These are phyloP conservation scores for Aspergillus vadensis DNA, from an alignment of 2,329 filamentous ascomycete genomes.

Conservation along the genomic window DNA sequence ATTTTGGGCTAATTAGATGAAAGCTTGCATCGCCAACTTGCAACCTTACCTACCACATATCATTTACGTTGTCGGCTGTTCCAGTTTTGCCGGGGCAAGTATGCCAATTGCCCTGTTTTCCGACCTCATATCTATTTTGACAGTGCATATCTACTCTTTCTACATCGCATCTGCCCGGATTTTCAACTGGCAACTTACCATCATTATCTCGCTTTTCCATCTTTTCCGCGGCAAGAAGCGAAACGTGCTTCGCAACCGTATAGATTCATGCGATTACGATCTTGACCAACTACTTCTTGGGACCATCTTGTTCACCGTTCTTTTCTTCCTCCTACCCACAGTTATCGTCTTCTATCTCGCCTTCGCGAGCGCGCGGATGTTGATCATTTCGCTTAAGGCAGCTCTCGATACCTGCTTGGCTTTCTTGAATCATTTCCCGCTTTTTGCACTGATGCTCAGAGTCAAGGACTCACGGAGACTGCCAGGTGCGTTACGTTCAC, in stretches of 20 bases:
- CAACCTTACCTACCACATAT: constrained; percentile 80
- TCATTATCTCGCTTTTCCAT: constrained; percentile 96
- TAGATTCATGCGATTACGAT: constrained; percentile 98
- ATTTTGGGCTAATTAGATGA: constrained; percentile 17
- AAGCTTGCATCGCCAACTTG: constrained; percentile 74
- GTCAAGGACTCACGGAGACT: constrained; percentile 89
- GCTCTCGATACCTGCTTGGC: constrained; percentile 87
- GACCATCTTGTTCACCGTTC: constrained; percentile 91
- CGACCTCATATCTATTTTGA: constrained; percentile 86
- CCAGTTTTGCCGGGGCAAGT: constrained; percentile 91
- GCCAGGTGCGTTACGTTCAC: constrained; percentile 61
- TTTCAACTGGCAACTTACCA: constrained; percentile 97
- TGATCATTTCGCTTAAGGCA: constrained; percentile 91
- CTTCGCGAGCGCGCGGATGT: constrained; percentile 91
- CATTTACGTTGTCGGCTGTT: constrained; percentile 91
- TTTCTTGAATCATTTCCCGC: constrained; percentile 93
- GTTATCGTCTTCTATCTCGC: constrained; percentile 96
- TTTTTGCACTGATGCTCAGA: constrained; percentile 94
- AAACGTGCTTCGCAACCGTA: constrained; percentile 93
- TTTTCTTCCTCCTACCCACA: constrained; percentile 93
- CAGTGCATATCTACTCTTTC: constrained; percentile 96
- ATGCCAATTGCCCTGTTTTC: constrained; percentile 97
- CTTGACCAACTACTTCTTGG: constrained; percentile 94
- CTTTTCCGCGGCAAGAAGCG: constrained; percentile 97
- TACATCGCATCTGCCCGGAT: constrained; percentile 96